phyloP scores from a whole-genome alignment of 495 filamentous ascomycete genomes.

The Neurospora sp. region DNA sequence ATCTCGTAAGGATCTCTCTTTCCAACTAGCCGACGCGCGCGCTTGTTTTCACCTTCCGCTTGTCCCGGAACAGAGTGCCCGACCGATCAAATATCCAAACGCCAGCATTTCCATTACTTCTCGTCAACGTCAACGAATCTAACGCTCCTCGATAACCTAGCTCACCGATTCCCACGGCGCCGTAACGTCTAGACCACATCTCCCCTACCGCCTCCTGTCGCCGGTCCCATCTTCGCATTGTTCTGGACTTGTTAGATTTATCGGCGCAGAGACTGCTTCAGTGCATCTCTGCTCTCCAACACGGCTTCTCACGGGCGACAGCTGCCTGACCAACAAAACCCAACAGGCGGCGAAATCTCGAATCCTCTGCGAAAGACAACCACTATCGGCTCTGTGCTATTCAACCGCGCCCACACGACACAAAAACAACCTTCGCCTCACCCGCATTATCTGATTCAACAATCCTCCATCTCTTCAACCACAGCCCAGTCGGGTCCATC shows the following conservation, averaged over 20 bases:
- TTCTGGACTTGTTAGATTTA: not conserved
- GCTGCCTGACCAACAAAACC: constrained; percentile 5
- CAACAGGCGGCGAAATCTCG: not conserved
- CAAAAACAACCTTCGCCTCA: constrained; percentile 14
- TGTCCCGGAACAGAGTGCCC: not conserved
- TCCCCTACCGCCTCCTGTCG: not conserved
- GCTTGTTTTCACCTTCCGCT: not conserved
- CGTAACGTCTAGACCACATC: not conserved
- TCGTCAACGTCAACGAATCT: not conserved
- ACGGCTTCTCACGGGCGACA: constrained; percentile 22
- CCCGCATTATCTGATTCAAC: constrained; percentile 10
- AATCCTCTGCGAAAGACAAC: constrained; percentile 11
- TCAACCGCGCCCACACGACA: constrained; percentile 27
- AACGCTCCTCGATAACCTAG: not conserved
- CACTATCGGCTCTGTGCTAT: constrained; percentile 34
- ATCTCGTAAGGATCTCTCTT: not conserved
- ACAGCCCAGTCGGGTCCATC: not conserved
- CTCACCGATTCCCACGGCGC: not conserved
- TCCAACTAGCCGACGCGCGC: not conserved
- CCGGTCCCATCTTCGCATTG: not conserved
- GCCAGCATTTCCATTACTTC: not conserved
- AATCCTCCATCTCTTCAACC: constrained; percentile 8
- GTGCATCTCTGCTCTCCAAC: constrained; percentile 18
- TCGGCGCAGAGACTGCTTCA: constrained; percentile 16
- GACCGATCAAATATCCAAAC: not conserved